Evolutionary conservation across 345 rosid species (phyloP).

Genomic region (Arabidopsis suecica): DNA sequence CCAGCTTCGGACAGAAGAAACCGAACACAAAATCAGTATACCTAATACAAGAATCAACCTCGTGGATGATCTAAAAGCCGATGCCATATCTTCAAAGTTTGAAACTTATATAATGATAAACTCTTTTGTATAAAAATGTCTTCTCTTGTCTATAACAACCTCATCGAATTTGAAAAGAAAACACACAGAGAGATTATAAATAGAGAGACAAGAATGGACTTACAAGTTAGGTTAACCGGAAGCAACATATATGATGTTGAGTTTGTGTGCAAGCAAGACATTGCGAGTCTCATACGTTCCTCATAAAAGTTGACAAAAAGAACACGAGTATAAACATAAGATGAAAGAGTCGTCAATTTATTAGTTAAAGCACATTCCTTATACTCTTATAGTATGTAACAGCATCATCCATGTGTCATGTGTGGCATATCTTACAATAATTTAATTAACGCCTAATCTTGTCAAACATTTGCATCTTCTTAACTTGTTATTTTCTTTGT

Average conservation of each 20-base stretch:
- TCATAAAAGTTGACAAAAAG: conserved; percentile 25
- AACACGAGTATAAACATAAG: conserved; percentile 29
- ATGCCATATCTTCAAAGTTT: conserved; percentile 29
- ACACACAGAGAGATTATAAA: not conserved
- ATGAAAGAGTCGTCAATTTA: conserved; percentile 11
- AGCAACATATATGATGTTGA: conserved; percentile 38
- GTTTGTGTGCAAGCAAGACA: conserved; percentile 68
- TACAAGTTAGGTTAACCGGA: conserved; percentile 17
- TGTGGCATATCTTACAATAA: not conserved
- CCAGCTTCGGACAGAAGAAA: conserved; percentile 65
- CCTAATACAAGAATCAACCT: conserved; percentile 42
- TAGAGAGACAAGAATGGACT: conserved; percentile 31
- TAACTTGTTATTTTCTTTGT: not conserved
- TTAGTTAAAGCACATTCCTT: conserved; percentile 20
- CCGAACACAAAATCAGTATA: conserved; percentile 44
- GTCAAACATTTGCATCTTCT: not conserved
- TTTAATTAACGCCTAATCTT: not conserved
- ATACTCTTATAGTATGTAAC: not conserved
- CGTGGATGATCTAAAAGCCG: conserved; percentile 33
- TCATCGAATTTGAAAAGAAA: conserved; percentile 27
- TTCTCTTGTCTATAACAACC: conserved; percentile 7
- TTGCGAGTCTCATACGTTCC: conserved; percentile 46
- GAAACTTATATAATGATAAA: conserved; percentile 16
- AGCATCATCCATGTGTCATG: conserved; percentile 22
- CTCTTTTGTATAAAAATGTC: conserved; percentile 38